Percentiles rank a stretch among this genome's conserved stretches.
phyloP scores from a whole-genome alignment of 2,329 filamentous ascomycete species.

The Neocucurbitaria cava region DNA sequence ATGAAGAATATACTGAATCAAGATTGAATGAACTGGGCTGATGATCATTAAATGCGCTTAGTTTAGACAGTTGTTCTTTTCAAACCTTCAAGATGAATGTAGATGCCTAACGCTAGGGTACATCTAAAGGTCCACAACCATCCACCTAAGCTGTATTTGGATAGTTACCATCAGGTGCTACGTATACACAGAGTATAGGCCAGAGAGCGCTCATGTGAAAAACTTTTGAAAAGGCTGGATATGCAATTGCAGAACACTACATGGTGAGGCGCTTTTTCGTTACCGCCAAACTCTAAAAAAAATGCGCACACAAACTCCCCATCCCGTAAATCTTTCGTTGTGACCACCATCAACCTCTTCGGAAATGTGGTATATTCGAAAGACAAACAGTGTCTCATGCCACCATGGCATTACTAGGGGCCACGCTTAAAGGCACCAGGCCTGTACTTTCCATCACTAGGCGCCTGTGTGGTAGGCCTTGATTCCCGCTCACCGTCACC shows the following conservation, averaged over 20 bases:
- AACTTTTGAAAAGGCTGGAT: neutral
- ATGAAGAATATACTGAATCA: no score
- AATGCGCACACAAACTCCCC: conserved; percentile 12
- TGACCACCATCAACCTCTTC: conserved; percentile 6
- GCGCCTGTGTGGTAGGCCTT: conserved; percentile 31
- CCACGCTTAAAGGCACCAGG: conserved; percentile 47
- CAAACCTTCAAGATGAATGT: neutral
- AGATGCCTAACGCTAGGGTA: neutral
- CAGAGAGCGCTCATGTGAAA: no score
- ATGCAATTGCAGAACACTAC: conserved; percentile 11
- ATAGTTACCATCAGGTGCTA: no score
- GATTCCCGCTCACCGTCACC: conserved; percentile 34
- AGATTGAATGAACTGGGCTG: neutral
- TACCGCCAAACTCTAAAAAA: conserved; percentile 11
- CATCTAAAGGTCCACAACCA: no score
- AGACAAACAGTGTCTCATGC: conserved; percentile 8
- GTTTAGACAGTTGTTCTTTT: neutral
- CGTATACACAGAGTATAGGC: no score
- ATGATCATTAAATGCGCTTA: neutral
- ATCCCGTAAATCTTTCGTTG: conserved; percentile 14
- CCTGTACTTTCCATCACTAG: conserved; percentile 50
- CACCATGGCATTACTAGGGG: conserved; percentile 11
- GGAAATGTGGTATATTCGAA: conserved; percentile 11
- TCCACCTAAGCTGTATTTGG: no score
- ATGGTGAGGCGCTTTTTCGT: conserved; percentile 10